Base-by-base conservation (phyloP, 1,284 basidiomycete species). In the Limonomyces culmigenus region DNA sequence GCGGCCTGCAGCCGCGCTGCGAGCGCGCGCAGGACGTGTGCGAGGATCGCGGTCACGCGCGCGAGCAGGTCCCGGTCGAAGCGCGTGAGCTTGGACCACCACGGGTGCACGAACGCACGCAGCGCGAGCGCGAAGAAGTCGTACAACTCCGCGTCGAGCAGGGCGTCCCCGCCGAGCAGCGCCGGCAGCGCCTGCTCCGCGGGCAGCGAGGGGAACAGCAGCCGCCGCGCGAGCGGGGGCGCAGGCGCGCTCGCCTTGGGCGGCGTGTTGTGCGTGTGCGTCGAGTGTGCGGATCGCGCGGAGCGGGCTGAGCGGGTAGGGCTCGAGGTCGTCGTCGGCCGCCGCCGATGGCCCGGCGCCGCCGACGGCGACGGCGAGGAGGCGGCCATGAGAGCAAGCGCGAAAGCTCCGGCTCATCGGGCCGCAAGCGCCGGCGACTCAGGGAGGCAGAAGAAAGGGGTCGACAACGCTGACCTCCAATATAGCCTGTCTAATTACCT, bases 61-160 rank as follows among this genome's bases (percentile, higher is more conserved):
- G 79, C 75, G 19, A 86, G 63, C 42, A 88, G 70, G 39, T 81
- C 74, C 48, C 72, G 80, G 65, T 88, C 84, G 45, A 81, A 80
- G 41, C 77, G 68, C 2, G 83, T 73, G 39, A 88, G 65, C 47
- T 72, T 78, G 20, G 72, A 63, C 79, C 84, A 88, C 84, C 83
- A 88, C 0, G 79, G 71, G 27, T 72, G 68, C 19, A 88, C 69
- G 48, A 67, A 77, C 6, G 80, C 81, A 23, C 84, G 68, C 12
- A 86, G 63, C 4, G 71, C 65, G 34, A 86, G 72, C 0, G 83
- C 79, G 32, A 86, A 60, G 41, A 85, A 63, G 55, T 86, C 78
- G 49, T 85, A 83, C 2, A 75, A 56, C 49, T 84, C 81, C 2
- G 63, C 59, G 42, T 67, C 63, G 41, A 86, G 67, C 35, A 77